These are phyloP conservation scores for Sequoia sempervirens DNA, from an alignment of 75 land plant species.

Conservation along the genomic window DNA sequence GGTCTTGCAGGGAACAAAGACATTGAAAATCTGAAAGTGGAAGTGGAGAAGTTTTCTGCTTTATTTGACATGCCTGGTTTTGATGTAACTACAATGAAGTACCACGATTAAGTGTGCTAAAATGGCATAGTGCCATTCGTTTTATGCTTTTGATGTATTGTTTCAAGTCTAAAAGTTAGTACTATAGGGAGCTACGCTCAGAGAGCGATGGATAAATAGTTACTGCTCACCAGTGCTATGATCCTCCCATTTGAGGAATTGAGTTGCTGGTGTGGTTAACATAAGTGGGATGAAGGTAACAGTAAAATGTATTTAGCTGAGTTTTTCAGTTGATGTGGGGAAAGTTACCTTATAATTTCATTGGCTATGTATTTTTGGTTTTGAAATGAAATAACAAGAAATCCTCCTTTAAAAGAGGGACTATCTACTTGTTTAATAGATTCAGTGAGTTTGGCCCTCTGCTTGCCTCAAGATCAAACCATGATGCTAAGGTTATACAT, in stretches of 20 bases:
- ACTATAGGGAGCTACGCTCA: neutral
- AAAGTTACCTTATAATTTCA: neutral
- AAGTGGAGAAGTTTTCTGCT: slow-evolving; percentile 79
- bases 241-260: neutral
- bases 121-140: neutral
- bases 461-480: neutral
- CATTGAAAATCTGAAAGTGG: slow-evolving; percentile 68
- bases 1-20: slow-evolving; percentile 83
- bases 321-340: neutral
- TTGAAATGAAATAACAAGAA: neutral
- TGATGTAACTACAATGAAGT: slow-evolving; percentile 57
- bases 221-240: neutral
- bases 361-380: neutral
- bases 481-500: neutral
- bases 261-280: neutral
- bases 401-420: neutral
- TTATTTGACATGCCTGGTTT: slow-evolving; percentile 92
- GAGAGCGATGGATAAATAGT: neutral
- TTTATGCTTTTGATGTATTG: neutral
- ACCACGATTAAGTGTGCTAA: slow-evolving; percentile 29
- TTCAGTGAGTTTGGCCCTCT: neutral
- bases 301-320: neutral
- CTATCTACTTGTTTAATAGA: neutral
- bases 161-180: neutral
- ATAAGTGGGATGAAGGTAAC: neutral